These are phyloP conservation scores for Candida maesae DNA, from an alignment of 805 yeast species.

Conservation along the genomic window DNA sequence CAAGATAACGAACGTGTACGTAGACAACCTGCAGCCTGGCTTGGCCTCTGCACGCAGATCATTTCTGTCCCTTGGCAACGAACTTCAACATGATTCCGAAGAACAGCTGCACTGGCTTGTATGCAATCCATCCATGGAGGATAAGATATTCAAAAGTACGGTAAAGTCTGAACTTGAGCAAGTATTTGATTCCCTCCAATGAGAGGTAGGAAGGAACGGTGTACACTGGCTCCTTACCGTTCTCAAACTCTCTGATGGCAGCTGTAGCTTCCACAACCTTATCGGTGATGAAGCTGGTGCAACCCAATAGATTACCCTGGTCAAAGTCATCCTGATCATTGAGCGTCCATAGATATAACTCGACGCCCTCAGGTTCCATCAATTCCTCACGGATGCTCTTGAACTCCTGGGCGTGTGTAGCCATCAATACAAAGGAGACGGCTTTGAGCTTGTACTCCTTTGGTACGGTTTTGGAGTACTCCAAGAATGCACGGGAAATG, in stretches of 20 bases:
- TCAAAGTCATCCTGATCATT: conserved; percentile 37
- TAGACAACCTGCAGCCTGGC: too few species aligned
- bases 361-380: conserved; percentile 28
- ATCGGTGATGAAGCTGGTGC: conserved; percentile 42
- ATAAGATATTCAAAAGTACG: conserved; percentile 21
- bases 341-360: conserved; percentile 51
- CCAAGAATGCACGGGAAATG: conserved; percentile 29
- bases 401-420: conserved; percentile 43
- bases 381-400: conserved; percentile 28
- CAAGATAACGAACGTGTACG: too few species aligned
- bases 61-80: conserved; percentile 15
- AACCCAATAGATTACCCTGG: conserved; percentile 31
- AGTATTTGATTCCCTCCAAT: conserved; percentile 1
- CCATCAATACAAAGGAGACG: conserved; percentile 44
- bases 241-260: conserved; percentile 9
- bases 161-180: conserved; percentile 11
- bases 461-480: conserved; percentile 34
- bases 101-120: conserved; percentile 10
- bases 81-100: conserved; percentile 2
- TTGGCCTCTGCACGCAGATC: too few species aligned
- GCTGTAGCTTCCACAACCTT: conserved; percentile 26
- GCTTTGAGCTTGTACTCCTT: conserved; percentile 49
- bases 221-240: conserved; percentile 3
- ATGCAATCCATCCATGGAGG: conserved; percentile 11
- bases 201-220: conserved; percentile 10